Percentiles rank a stretch among this genome's conserved stretches.
Conservation (phyloP, 2,329 filamentous ascomycete genomes). For the Pseudopithomyces chartarum region DNA sequence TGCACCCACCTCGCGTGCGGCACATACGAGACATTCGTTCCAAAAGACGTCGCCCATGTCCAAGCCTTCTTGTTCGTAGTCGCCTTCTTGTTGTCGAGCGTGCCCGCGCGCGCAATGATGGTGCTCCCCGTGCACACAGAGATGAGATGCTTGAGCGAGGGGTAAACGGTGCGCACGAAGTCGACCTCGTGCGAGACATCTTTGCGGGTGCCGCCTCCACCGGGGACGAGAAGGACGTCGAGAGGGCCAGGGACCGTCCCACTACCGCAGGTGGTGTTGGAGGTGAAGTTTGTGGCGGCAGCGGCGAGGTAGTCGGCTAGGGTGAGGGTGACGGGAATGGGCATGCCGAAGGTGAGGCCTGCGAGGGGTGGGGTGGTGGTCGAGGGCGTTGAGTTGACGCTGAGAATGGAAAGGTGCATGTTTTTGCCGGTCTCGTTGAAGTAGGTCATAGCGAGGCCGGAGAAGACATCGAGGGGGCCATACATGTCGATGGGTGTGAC, state of each 20-base stretch:
- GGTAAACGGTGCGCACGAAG: slow-evolving; percentile 14
- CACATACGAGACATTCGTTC: slow-evolving; percentile 62
- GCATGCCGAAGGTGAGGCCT: slow-evolving; percentile 32
- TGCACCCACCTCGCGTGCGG: slow-evolving; percentile 64
- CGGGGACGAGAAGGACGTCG: slow-evolving; percentile 67
- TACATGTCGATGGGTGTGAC: slow-evolving; percentile 25
- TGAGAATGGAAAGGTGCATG: slow-evolving; percentile 19
- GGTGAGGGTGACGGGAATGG: slow-evolving; percentile 54
- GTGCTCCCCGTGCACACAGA: slow-evolving; percentile 68
- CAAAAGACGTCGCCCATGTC: slow-evolving; percentile 47
- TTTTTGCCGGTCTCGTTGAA: slow-evolving; percentile 10
- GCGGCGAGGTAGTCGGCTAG: slow-evolving; percentile 38
- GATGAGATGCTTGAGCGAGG: slow-evolving; percentile 54
- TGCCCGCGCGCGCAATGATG: slow-evolving; percentile 60
- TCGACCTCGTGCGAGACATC: slow-evolving; percentile 11
- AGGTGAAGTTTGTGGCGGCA: slow-evolving; percentile 45
- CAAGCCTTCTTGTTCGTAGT: slow-evolving; percentile 67
- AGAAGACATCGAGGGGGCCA: slow-evolving; percentile 51
- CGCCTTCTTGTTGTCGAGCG: slow-evolving; percentile 62
- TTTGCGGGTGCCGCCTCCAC: slow-evolving; percentile 56
- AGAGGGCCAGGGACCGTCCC: slow-evolving; percentile 35
- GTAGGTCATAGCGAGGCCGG: slow-evolving; percentile 19
- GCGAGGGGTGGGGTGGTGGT: slow-evolving; percentile 15
- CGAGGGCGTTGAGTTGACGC: slow-evolving; percentile 22
- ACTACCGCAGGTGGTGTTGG: neutral